Conservation (phyloP, 2,329 filamentous ascomycete species). For the Blastomyces parvus region DNA sequence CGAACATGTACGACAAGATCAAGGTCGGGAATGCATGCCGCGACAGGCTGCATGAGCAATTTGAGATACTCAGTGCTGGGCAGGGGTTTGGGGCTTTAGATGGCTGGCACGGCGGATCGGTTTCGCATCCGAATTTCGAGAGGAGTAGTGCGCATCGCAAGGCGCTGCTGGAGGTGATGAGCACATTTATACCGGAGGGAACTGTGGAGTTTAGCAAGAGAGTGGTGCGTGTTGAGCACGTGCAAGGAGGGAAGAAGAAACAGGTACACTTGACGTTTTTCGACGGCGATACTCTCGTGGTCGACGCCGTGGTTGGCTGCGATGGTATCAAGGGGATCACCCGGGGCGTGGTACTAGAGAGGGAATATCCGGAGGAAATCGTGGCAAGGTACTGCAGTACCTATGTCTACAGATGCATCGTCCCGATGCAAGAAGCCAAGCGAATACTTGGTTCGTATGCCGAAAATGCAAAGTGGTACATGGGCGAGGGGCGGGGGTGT, state of each 20-base stretch:
- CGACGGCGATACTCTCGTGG: not conserved
- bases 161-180: constrained; percentile 3
- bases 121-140: constrained; percentile 2
- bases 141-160: not conserved
- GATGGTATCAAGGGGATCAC: constrained; percentile 2
- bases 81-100: not conserved
- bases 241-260: not conserved
- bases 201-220: not conserved
- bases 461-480: not conserved
- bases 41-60: not conserved
- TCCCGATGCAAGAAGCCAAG: not conserved
- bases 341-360: not conserved
- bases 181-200: not conserved
- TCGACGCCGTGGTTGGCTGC: not conserved
- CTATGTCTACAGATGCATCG: not conserved
- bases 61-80: not conserved
- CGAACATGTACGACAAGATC: not conserved
- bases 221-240: not conserved
- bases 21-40: not conserved
- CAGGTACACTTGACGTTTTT: not conserved
- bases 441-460: not conserved
- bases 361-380: not conserved
- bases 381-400: not conserved
- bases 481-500: not conserved
- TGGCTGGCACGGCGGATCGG: not conserved